phyloP scores from a whole-genome alignment of 495 filamentous ascomycete species.

The Penicillium silybi region DNA sequence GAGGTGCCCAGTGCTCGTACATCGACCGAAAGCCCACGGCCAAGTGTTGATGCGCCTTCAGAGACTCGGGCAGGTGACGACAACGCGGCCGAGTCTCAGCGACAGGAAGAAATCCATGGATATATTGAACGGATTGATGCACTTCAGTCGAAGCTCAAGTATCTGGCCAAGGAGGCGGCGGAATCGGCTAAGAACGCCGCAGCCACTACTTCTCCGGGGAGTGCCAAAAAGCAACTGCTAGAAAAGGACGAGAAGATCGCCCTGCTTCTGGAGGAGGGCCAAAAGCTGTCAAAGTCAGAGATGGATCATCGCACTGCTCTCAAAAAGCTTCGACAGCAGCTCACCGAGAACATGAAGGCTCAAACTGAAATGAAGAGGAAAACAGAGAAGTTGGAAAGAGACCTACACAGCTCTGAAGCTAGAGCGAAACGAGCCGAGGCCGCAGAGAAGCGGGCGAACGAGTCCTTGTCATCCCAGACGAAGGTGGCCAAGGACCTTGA shows the following conservation, averaged over 20 bases:
- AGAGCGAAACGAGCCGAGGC: slow-evolving; percentile 61
- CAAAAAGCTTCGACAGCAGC: slow-evolving; percentile 76
- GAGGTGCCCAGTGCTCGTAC: slow-evolving; percentile 1
- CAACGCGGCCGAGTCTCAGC: slow-evolving; percentile 56
- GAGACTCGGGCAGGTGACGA: slow-evolving; percentile 38
- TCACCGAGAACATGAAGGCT: slow-evolving; percentile 50
- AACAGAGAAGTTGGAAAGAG: slow-evolving; percentile 64
- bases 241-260: slow-evolving; percentile 91
- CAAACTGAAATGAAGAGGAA: slow-evolving; percentile 45
- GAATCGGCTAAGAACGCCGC: slow-evolving; percentile 65
- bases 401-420: slow-evolving; percentile 53
- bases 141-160: slow-evolving; percentile 83
- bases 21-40: slow-evolving; percentile 13
- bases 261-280: slow-evolving; percentile 85
- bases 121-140: slow-evolving; percentile 92
- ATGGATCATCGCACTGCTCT: slow-evolving; percentile 76
- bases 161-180: slow-evolving; percentile 73
- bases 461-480: slow-evolving; percentile 59
- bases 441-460: slow-evolving; percentile 61
- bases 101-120: slow-evolving; percentile 74
- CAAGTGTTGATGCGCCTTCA: slow-evolving; percentile 10
- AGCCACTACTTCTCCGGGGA: slow-evolving; percentile 56
- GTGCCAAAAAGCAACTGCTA: slow-evolving; percentile 69
- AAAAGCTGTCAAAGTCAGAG: slow-evolving; percentile 80
- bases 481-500: slow-evolving; percentile 72